Conservation (phyloP, 257 asterid genomes). For the Leonotis leonurus region DNA sequence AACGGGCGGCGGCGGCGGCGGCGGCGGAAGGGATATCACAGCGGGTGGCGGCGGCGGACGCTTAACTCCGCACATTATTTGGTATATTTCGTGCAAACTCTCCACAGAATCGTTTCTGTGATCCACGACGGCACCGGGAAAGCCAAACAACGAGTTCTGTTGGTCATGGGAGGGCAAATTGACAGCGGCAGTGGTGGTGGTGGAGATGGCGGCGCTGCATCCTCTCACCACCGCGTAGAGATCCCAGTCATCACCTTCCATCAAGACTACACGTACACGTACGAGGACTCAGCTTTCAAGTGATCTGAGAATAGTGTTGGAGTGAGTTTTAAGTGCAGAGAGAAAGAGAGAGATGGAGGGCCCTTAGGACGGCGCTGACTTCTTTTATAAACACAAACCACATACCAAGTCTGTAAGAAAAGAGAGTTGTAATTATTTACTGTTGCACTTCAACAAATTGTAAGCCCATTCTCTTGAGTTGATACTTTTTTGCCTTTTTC, state of each 20-base stretch:
- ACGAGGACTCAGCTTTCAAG: background rate
- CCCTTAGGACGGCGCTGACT: no score
- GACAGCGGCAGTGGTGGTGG: no score
- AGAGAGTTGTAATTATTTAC: no score
- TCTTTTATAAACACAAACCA: no score
- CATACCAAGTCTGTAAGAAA: no score
- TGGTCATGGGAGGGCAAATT: slow-evolving; percentile 1
- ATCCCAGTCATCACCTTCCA: slow-evolving; percentile 73
- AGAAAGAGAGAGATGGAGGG: slow-evolving; percentile 7
- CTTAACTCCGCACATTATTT: slow-evolving; percentile 16
- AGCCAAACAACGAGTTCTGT: slow-evolving; percentile 22
- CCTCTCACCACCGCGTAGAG: slow-evolving; percentile 59
- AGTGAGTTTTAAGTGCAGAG: background rate
- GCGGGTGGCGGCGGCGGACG: background rate
- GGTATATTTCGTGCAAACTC: slow-evolving; percentile 37
- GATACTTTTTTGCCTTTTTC: no score
- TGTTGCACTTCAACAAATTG: no score
- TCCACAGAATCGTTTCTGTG: slow-evolving; percentile 17
- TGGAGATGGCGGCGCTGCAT: slow-evolving; percentile 38
- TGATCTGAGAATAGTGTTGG: slow-evolving; percentile 18
- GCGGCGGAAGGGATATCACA: no score
- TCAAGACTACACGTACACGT: no score
- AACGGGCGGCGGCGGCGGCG: no score
- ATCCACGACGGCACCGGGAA: slow-evolving; percentile 5
- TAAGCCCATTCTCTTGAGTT: no score